These are phyloP conservation scores for Bipolaris victoriae DNA, from an alignment of 2,329 filamentous ascomycete genomes.

Conservation along the genomic window DNA sequence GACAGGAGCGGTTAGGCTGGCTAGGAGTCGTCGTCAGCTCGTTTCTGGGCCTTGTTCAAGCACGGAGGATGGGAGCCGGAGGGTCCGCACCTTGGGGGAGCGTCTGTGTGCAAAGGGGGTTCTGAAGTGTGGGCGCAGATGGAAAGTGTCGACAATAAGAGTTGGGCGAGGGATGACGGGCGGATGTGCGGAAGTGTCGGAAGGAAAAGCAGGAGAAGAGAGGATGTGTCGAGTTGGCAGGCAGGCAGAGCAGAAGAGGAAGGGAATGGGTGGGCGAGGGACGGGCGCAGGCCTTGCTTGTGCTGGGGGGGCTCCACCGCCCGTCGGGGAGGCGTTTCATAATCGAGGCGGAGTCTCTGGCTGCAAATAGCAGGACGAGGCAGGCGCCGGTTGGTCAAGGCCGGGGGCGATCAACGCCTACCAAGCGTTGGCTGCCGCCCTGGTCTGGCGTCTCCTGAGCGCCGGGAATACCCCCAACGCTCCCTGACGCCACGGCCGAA, in stretches of 20 bases:
- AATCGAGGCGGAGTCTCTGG: slow-evolving; percentile 20
- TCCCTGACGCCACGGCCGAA: no score
- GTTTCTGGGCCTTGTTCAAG: slow-evolving; percentile 39
- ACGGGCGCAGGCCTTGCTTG: slow-evolving; percentile 23
- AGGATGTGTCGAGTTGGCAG: slow-evolving; percentile 14
- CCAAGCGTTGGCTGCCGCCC: slow-evolving; percentile 7
- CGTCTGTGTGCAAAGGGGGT: not conserved
- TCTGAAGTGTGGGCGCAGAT: not conserved
- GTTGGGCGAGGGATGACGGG: not conserved
- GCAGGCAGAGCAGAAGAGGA: not conserved
- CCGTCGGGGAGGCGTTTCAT: slow-evolving; percentile 30
- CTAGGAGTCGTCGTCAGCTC: slow-evolving; percentile 47
- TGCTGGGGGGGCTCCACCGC: slow-evolving; percentile 26
- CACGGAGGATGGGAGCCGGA: slow-evolving; percentile 37
- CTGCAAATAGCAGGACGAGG: slow-evolving; percentile 25
- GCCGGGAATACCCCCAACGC: not conserved
- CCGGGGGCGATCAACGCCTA: slow-evolving; percentile 11
- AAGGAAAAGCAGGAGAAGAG: slow-evolving; percentile 1
- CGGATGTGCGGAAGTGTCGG: slow-evolving; percentile 4
- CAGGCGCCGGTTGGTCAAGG: slow-evolving; percentile 15
- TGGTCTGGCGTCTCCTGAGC: slow-evolving; percentile 10
- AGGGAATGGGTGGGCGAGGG: slow-evolving; percentile 1
- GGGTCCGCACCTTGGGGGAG: slow-evolving; percentile 5
- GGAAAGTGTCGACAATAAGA: not conserved
- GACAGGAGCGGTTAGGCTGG: slow-evolving; percentile 41